phyloP scores from a whole-genome alignment of 139 green algal genomes.

The Chlorella sp. region DNA sequence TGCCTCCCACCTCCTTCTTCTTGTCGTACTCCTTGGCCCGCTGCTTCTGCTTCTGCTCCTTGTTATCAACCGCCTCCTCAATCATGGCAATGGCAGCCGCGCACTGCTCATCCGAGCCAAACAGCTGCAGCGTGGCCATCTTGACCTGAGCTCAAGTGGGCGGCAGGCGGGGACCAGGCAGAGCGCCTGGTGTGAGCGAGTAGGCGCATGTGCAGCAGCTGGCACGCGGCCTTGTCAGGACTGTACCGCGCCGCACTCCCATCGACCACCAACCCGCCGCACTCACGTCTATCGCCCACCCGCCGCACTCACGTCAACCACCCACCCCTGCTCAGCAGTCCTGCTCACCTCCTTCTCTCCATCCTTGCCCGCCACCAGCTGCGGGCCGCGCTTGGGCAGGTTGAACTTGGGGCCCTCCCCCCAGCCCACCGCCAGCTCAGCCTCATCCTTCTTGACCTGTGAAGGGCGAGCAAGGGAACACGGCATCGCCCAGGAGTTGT shows the following conservation, averaged over 20 bases:
- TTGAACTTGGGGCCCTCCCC: constrained; percentile 54
- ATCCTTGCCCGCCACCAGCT: neutral
- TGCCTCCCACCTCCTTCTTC: constrained; percentile 52
- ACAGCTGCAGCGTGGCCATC: constrained; percentile 81
- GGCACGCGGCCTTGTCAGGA: too few species aligned
- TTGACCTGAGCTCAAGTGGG: constrained; percentile 50
- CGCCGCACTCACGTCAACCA: too few species aligned
- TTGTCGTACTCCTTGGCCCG: constrained; percentile 85
- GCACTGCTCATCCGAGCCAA: constrained; percentile 76
- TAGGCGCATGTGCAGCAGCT: too few species aligned
- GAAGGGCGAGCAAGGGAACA: too few species aligned
- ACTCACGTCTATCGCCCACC: too few species aligned
- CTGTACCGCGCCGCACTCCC: too few species aligned
- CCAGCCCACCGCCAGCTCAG: constrained; percentile 76
- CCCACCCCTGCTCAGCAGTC: too few species aligned
- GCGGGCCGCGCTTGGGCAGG: constrained; percentile 22
- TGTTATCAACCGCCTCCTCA: constrained; percentile 67
- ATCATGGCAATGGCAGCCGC: constrained; percentile 79
- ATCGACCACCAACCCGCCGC: too few species aligned
- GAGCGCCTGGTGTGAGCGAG: too few species aligned
- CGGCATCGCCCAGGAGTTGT: too few species aligned
- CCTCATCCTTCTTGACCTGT: constrained; percentile 75
- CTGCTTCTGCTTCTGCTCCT: constrained; percentile 89
- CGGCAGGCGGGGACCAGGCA: too few species aligned
- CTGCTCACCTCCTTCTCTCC: neutral